Evolutionary conservation across 345 rosid genomes (phyloP).

Genomic region (Erysimum cheiranthoides): DNA sequence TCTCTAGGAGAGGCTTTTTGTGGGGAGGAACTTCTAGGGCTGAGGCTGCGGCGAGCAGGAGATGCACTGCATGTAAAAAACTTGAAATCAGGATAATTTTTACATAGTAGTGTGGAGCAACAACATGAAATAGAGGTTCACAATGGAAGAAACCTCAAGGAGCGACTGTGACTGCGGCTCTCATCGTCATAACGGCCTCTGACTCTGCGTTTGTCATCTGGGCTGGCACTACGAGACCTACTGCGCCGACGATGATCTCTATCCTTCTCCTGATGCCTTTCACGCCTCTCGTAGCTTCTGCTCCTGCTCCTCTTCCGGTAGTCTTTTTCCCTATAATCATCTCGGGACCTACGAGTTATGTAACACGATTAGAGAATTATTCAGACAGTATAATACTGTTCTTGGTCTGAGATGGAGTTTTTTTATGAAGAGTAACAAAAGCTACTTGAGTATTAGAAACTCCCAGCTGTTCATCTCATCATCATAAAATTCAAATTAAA

Average conservation of each 20-base stretch:
- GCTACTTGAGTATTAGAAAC: background rate
- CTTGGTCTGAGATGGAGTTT: background rate
- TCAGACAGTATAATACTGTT: background rate
- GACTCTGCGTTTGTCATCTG: conserved; percentile 56
- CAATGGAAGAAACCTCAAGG: conserved; percentile 52
- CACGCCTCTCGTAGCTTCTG: conserved; percentile 57
- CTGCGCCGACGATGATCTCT: conserved; percentile 59
- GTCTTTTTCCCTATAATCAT: conserved; percentile 53
- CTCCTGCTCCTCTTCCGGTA: conserved; percentile 59
- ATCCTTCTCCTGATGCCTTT: conserved; percentile 58
- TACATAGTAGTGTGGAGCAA: background rate
- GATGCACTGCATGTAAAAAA: conserved; percentile 51
- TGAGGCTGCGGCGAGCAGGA: conserved; percentile 55
- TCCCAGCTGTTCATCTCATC: background rate
- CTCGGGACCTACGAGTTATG: conserved; percentile 35
- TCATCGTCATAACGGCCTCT: conserved; percentile 62
- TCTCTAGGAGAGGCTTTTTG: conserved; percentile 46
- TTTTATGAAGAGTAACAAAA: conserved; percentile 13
- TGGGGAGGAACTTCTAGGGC: conserved; percentile 54
- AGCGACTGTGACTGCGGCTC: conserved; percentile 56
- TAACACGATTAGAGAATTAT: background rate
- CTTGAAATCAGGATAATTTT: conserved; percentile 7
- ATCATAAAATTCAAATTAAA: background rate
- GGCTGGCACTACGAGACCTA: conserved; percentile 68
- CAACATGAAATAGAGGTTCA: background rate